Evolutionary conservation across 225 moss, liverwort and hornwort species (phyloP).

Genomic region (Bryum argenteum): DNA sequence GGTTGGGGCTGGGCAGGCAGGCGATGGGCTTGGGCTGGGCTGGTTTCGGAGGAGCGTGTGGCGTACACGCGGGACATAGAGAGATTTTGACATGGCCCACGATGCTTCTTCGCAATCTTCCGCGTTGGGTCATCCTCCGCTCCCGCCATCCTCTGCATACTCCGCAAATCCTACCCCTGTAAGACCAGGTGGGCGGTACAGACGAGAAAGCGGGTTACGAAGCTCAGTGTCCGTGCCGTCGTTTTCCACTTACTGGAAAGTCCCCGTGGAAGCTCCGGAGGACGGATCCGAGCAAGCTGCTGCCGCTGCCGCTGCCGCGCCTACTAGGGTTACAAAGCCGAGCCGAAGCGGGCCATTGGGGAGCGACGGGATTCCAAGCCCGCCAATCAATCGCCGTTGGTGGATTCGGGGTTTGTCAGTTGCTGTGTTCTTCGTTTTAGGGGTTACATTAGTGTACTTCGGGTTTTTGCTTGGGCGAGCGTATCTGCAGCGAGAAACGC

Average conservation of each 20-base stretch:
- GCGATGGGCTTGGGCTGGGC: slow-evolving; percentile 58
- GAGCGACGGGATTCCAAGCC: slow-evolving; percentile 45
- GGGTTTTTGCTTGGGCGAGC: slow-evolving; percentile 60
- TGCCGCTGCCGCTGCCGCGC: slow-evolving; percentile 34
- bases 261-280: slow-evolving; percentile 28
- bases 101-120: slow-evolving; percentile 35
- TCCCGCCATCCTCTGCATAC: slow-evolving; percentile 27
- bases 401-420: slow-evolving; percentile 58
- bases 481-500: slow-evolving; percentile 40
- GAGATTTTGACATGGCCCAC: slow-evolving; percentile 38
- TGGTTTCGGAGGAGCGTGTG: slow-evolving; percentile 43
- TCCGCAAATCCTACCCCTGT: slow-evolving; percentile 33
- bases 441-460: slow-evolving; percentile 56
- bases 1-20: slow-evolving; percentile 28
- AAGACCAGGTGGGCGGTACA: slow-evolving; percentile 46
- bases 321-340: slow-evolving; percentile 38
- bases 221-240: slow-evolving; percentile 56
- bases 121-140: slow-evolving; percentile 30
- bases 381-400: slow-evolving; percentile 42
- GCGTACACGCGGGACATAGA: slow-evolving; percentile 28
- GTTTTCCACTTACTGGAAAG: slow-evolving; percentile 55
- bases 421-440: slow-evolving; percentile 41
- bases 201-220: slow-evolving; percentile 50
- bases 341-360: slow-evolving; percentile 53
- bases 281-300: slow-evolving; percentile 24